Evolutionary conservation across 164 flowering plant genomes (phyloP), one percentile per base, ranked within the genome.

Genomic region (Nymphaea thermarum): DNA sequence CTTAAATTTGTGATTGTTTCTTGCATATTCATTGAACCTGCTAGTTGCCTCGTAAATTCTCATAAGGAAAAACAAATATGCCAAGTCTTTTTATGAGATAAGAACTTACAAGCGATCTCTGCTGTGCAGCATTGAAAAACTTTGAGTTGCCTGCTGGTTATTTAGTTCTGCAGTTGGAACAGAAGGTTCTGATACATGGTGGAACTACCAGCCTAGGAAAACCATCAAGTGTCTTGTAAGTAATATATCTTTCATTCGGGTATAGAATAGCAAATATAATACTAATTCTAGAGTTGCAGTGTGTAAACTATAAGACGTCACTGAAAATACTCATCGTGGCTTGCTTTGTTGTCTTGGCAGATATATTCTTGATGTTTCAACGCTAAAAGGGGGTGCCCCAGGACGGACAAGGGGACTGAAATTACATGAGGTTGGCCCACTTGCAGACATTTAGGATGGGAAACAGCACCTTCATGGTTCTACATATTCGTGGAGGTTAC

Each of bases 321-420:
- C 14, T 51, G 57, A 8, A 8, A 10, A 10, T 51, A 51, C 14
- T 51, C 57, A 51, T 15, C 57, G 14, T 51, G 57, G 57, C 17
- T 25, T n/a, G 51, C 4, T 65, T 18, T 45, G 51, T 68, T 43
- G 41, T 43, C 61, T 61, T 43, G 73, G 70, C 83, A 93, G 97
- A 81, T 78, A 84, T 75, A 78, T 81, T 64, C 77, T 94, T 75
- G 96, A 91, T 71, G 80, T 82, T 17, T 86, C 93, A 65, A 80
- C 86, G 3, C 75, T 88, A n/a, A 86, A 82, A 74, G 97, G 96
- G 59, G 97, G 98, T 17, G 91, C 95, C 14, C 98, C 95, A 4
- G 90, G 91, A 18, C 83, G 95, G 77, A 89, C 97, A 45, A 82
- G 97, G 77, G 97, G 96, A 51, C 73, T 93, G 36, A 77, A 81